These are phyloP conservation scores for Pichia sp. DNA, from an alignment of 1,139 yeast genomes.

Conservation along the genomic window DNA sequence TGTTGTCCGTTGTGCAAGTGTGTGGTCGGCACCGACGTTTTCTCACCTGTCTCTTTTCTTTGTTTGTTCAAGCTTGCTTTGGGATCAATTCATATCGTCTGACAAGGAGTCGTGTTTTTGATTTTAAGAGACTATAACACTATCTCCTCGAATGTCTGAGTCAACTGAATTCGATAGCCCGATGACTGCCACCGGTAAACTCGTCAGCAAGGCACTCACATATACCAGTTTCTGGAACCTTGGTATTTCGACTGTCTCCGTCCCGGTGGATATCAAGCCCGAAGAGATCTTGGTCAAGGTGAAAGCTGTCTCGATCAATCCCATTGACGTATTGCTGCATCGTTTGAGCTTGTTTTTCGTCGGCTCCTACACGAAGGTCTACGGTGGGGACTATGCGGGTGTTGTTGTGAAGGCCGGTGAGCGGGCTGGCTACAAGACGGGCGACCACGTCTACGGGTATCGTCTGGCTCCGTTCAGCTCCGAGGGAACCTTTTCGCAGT, in stretches of 20 bases:
- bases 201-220: constrained; percentile 11
- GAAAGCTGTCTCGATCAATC: constrained; percentile 58
- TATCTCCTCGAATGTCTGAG: not conserved
- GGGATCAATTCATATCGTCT: too few relatives aligned
- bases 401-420: constrained; percentile 55
- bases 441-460: constrained; percentile 65
- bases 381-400: constrained; percentile 72
- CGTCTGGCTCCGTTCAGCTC: constrained; percentile 39
- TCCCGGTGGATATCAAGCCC: constrained; percentile 31
- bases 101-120: not conserved
- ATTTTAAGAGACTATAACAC: not conserved
- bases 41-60: too few relatives aligned
- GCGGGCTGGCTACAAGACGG: constrained; percentile 37
- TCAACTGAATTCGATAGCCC: constrained; percentile 1
- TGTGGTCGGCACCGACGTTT: not conserved
- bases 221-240: constrained; percentile 13
- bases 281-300: constrained; percentile 55
- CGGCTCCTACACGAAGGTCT: constrained; percentile 44
- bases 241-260: not conserved
- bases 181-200: not conserved
- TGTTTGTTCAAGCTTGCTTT: too few relatives aligned
- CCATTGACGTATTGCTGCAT: constrained; percentile 54
- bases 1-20: not conserved
- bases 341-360: constrained; percentile 28
- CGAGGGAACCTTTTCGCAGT: constrained; percentile 50